A percentile compares a stretch with the other conserved stretches of the same genome.
Conservation (phyloP, 139 green algal species). For the Chlorella sorokiniana region DNA sequence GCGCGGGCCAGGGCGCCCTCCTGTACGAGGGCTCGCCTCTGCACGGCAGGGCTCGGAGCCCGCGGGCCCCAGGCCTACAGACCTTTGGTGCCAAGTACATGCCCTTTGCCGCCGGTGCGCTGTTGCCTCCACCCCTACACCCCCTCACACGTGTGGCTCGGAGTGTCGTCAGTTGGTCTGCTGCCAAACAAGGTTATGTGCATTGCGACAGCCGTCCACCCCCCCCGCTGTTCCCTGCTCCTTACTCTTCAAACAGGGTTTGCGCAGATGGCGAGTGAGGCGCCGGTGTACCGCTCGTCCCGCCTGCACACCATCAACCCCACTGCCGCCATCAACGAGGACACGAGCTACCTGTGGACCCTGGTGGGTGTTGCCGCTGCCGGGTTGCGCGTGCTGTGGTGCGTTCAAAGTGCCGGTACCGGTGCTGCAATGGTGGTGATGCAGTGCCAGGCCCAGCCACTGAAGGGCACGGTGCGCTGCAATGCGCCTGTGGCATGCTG, state of each 20-base stretch:
- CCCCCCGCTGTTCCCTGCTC: too few relatives aligned
- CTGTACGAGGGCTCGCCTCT: background rate
- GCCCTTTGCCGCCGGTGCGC: constrained; percentile 23
- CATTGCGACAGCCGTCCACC: too few relatives aligned
- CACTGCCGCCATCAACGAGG: constrained; percentile 24
- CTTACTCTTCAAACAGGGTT: background rate
- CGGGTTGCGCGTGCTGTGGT: too few relatives aligned
- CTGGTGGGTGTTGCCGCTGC: too few relatives aligned
- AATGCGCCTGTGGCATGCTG: too few relatives aligned
- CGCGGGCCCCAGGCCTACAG: background rate
- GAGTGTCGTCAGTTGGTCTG: background rate
- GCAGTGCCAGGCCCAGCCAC: too few relatives aligned
- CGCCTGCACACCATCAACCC: constrained; percentile 33
- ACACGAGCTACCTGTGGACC: constrained; percentile 27
- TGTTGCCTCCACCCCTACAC: too few relatives aligned
- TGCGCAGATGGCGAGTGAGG: constrained; percentile 7
- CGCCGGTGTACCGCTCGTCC: constrained; percentile 21
- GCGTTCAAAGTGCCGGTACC: background rate
- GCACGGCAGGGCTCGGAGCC: background rate
- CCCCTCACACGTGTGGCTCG: too few relatives aligned
- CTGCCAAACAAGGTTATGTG: too few relatives aligned
- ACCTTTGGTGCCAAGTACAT: constrained; percentile 29
- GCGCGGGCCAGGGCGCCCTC: background rate
- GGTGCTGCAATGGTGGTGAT: too few relatives aligned
- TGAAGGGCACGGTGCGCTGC: too few relatives aligned